Conservation (phyloP, 176 grass and related monocot genomes). For the Rhynchospora tenuis region DNA sequence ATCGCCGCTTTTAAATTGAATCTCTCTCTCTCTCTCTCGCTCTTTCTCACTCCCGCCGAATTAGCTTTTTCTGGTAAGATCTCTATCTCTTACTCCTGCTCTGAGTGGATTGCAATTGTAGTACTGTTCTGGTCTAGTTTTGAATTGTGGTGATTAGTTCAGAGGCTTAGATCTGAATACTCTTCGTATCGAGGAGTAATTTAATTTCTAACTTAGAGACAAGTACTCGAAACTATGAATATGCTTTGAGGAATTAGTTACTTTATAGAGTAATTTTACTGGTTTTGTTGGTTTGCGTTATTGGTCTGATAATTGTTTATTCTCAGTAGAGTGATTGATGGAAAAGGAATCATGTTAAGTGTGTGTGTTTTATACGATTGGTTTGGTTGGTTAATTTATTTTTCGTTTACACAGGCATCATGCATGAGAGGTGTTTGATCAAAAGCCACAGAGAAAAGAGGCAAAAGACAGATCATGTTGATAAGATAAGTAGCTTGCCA, state of each 20-base stretch:
- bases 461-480: no score
- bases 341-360: background rate
- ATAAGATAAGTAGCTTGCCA: no score
- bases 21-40: background rate
- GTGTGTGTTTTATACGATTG: background rate
- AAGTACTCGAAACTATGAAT: background rate
- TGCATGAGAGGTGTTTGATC: no score
- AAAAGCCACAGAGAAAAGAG: no score
- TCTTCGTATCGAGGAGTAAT: background rate
- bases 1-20: background rate
- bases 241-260: background rate
- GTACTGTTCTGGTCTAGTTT: background rate
- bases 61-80: background rate
- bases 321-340: background rate
- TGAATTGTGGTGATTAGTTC: background rate
- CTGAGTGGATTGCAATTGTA: background rate
- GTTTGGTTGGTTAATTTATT: background rate
- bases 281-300: background rate
- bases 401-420: background rate
- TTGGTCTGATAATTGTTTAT: background rate
- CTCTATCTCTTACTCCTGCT: background rate
- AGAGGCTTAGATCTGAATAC: background rate
- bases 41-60: background rate
- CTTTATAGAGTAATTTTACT: background rate
- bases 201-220: background rate